Conservation (phyloP, 805 yeast genomes). For the Teunomyces kruisii region DNA sequence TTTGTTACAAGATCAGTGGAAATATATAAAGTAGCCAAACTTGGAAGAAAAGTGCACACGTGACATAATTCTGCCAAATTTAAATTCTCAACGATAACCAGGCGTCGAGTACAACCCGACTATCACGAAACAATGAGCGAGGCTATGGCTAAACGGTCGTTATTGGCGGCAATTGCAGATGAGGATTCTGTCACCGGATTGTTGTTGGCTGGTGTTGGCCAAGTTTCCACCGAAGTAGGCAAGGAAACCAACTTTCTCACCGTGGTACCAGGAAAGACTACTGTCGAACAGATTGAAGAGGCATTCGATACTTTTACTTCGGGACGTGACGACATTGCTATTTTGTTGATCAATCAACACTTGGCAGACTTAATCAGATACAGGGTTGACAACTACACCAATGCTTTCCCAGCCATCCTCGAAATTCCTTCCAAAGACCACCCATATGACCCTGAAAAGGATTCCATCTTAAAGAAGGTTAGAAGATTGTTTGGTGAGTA, state of each 20-base stretch:
- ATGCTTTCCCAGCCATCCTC: conserved; percentile 93
- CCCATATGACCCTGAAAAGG: conserved; percentile 98
- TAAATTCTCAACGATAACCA: neutral
- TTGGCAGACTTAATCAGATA: conserved; percentile 87
- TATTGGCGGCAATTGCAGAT: conserved; percentile 94
- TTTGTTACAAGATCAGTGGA: neutral
- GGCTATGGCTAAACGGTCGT: conserved; percentile 65
- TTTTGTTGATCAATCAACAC: conserved; percentile 89
- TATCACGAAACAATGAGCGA: conserved; percentile 19
- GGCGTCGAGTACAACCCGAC: neutral
- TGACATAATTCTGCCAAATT: neutral
- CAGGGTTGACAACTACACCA: conserved; percentile 77
- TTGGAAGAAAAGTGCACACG: neutral
- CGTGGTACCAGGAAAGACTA: conserved; percentile 71
- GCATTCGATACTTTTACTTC: conserved; percentile 75
- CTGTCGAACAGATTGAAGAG: conserved; percentile 69
- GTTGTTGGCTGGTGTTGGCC: conserved; percentile 93
- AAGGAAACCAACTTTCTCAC: conserved; percentile 81
- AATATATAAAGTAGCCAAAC: neutral
- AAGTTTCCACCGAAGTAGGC: conserved; percentile 60
- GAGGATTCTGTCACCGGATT: conserved; percentile 97
- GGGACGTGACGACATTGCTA: conserved; percentile 84
- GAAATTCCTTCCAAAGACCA: conserved; percentile 98
- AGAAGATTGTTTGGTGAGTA: conserved; percentile 93
- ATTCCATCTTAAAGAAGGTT: conserved; percentile 89